Evolutionary conservation across 2,329 filamentous ascomycete species (phyloP).

Genomic region (Penicillium occitanis): DNA sequence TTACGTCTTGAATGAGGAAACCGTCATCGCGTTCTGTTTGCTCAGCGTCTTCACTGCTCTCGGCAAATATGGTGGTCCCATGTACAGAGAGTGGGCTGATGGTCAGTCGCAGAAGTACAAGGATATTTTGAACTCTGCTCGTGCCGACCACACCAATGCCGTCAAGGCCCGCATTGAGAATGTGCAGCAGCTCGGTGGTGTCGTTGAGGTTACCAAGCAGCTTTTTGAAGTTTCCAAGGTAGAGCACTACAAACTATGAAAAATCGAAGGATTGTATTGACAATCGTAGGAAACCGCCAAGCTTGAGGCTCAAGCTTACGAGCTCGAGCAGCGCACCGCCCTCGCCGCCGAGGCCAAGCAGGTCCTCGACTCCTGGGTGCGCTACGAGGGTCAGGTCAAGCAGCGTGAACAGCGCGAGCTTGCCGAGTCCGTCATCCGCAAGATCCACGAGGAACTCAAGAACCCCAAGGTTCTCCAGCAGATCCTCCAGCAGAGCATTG

Average conservation of each 20-base stretch:
- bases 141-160: conserved; percentile 90
- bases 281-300: conserved; percentile 81
- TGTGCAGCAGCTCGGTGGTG: conserved; percentile 89
- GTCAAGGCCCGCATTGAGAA: conserved; percentile 92
- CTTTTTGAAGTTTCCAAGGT: conserved; percentile 99
- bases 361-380: conserved; percentile 97
- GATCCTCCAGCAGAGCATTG: conserved; percentile 94
- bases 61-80: conserved; percentile 89
- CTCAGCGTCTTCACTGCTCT: conserved; percentile 89
- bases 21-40: conserved; percentile 88
- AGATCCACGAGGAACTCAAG: conserved; percentile 98
- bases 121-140: conserved; percentile 89
- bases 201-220: conserved; percentile 94
- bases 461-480: conserved; percentile 96
- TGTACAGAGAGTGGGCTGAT: conserved; percentile 91
- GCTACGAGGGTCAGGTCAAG: conserved; percentile 98
- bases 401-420: conserved; percentile 97
- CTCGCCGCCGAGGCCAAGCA: conserved; percentile 89
- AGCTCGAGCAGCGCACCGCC: conserved; percentile 94
- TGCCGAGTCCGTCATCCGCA: conserved; percentile 87
- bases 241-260: neutral
- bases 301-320: conserved; percentile 93
- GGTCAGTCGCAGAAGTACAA: conserved; percentile 88
- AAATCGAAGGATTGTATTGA: neutral
- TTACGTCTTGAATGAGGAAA: conserved; percentile 99